Evolutionary conservation across 2,329 filamentous ascomycete genomes (phyloP).

Genomic region (Pyricularia sp.): DNA sequence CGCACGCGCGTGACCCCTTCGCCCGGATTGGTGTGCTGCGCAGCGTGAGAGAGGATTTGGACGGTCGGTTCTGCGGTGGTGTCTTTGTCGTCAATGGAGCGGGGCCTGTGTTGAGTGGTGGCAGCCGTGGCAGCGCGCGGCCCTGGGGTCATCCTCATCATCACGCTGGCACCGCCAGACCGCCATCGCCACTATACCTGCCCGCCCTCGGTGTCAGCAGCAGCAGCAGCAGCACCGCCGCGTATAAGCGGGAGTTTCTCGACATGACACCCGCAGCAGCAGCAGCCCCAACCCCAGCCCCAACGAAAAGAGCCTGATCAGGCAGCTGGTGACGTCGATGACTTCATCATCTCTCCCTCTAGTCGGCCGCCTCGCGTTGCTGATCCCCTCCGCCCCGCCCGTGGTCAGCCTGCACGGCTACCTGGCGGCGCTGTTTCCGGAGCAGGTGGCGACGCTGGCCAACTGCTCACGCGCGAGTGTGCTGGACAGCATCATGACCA

Average conservation of each 20-base stretch:
- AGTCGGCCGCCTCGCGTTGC: conserved; percentile 5
- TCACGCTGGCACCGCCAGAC: background rate
- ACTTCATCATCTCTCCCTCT: conserved; percentile 1
- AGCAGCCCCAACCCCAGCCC: background rate
- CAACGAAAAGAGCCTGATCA: background rate
- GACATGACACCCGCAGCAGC: background rate
- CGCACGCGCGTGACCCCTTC: conserved; percentile 25
- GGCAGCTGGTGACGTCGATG: background rate
- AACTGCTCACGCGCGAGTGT: conserved; percentile 15
- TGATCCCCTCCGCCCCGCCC: conserved; percentile 5
- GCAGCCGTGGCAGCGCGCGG: background rate
- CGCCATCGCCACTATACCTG: background rate
- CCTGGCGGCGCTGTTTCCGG: conserved; percentile 25
- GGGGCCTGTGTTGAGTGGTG: background rate
- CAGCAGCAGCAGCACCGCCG: no score
- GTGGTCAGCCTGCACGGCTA: conserved; percentile 23
- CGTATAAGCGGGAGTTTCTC: background rate
- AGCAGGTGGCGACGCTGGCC: conserved; percentile 14
- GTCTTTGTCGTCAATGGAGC: conserved; percentile 24
- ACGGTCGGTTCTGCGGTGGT: conserved; percentile 27
- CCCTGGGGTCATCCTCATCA: background rate
- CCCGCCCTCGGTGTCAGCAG: background rate
- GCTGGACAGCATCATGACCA: conserved; percentile 22
- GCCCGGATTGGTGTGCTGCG: conserved; percentile 27
- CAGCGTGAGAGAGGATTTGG: conserved; percentile 23